A percentile compares a stretch with the other conserved stretches of the same genome.
These are phyloP conservation scores for Multifurca ochricompacta DNA, from an alignment of 768 basidiomycete species.

Conservation along the genomic window DNA sequence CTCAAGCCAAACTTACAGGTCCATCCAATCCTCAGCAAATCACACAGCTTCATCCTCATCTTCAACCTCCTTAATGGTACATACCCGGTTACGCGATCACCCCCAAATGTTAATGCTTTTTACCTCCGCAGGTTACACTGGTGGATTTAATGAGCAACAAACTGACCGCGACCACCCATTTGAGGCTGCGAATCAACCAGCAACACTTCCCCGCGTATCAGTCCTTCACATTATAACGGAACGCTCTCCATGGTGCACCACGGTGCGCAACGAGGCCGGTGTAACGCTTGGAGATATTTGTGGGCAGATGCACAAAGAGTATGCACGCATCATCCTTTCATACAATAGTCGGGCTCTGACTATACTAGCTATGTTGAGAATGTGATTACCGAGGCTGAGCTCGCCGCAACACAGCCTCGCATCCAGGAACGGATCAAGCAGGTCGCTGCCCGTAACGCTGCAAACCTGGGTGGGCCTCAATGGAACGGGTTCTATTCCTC, in stretches of 20 bases:
- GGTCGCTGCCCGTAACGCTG: constrained; percentile 38
- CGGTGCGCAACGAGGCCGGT: constrained; percentile 60
- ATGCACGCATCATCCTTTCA: constrained; percentile 21
- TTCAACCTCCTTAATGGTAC: constrained; percentile 66
- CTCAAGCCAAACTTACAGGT: constrained; percentile 61
- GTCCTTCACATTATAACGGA: constrained; percentile 33
- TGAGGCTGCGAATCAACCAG: constrained; percentile 32
- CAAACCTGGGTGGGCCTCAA: constrained; percentile 24
- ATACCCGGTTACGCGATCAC: neutral
- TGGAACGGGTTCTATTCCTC: constrained; percentile 41
- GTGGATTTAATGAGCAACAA: constrained; percentile 52
- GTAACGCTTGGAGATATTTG: constrained; percentile 77
- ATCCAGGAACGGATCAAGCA: constrained; percentile 68
- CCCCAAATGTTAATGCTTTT: neutral
- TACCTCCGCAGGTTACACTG: constrained; percentile 41
- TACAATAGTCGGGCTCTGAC: constrained; percentile 9
- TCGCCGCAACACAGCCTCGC: constrained; percentile 49
- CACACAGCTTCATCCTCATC: constrained; percentile 49
- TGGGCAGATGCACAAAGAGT: constrained; percentile 70
- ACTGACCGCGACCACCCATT: constrained; percentile 53
- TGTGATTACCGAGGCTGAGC: constrained; percentile 58
- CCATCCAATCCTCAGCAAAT: constrained; percentile 58
- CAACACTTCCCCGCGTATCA: constrained; percentile 33
- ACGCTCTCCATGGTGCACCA: constrained; percentile 72
- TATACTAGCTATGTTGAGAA: constrained; percentile 57